Evolutionary conservation across 805 yeast species (phyloP).

Genomic region (Lipomyces sp.): DNA sequence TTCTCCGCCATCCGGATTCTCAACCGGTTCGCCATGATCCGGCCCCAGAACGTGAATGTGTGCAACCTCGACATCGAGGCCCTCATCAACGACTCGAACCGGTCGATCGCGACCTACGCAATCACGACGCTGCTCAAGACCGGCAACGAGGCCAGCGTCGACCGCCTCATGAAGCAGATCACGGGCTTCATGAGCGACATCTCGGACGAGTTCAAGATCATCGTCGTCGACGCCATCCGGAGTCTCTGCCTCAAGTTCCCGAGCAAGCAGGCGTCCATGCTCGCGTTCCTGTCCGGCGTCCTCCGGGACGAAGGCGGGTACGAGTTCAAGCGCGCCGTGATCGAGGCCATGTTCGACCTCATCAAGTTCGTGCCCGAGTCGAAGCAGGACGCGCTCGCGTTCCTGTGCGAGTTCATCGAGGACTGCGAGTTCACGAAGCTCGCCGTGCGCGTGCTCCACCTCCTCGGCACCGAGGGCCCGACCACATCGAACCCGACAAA

Average conservation of each 20-base stretch:
- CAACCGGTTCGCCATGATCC: conserved; percentile 75
- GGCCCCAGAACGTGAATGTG: conserved; percentile 66
- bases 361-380: conserved; percentile 83
- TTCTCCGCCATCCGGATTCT: conserved; percentile 91
- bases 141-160: conserved; percentile 85
- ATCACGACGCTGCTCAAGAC: conserved; percentile 94
- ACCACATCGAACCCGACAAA: conserved; percentile 76
- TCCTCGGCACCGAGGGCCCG: conserved; percentile 95
- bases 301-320: conserved; percentile 90
- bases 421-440: conserved; percentile 96
- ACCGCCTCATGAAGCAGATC: conserved; percentile 82
- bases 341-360: conserved; percentile 89
- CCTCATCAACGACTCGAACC: conserved; percentile 80
- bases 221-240: conserved; percentile 92
- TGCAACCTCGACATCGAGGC: conserved; percentile 85
- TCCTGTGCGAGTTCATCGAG: conserved; percentile 93
- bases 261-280: conserved; percentile 76
- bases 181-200: conserved; percentile 87
- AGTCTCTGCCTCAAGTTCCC: conserved; percentile 92
- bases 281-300: conserved; percentile 74
- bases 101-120: conserved; percentile 93
- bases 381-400: conserved; percentile 76
- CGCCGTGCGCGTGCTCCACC: conserved; percentile 85
- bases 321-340: conserved; percentile 77
- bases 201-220: conserved; percentile 91